Percentiles rank a stretch among this genome's conserved stretches.
These are phyloP conservation scores for Suillus placidus DNA, from an alignment of 768 basidiomycete genomes.

Conservation along the genomic window DNA sequence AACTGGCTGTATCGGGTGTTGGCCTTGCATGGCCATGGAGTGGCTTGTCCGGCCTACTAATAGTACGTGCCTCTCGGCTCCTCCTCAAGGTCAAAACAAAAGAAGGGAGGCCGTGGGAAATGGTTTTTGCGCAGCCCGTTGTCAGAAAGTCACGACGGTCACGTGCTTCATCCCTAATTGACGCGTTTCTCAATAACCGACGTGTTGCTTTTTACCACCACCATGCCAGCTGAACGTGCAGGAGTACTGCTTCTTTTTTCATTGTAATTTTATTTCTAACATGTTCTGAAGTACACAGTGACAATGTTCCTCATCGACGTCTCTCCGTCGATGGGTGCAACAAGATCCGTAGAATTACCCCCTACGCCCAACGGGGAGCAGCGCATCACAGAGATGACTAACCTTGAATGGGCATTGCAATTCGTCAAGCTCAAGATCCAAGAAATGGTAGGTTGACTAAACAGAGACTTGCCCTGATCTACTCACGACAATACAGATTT, in stretches of 20 bases:
- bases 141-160: slow-evolving; percentile 7
- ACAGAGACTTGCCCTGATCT: not conserved
- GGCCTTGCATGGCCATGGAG: slow-evolving; percentile 17
- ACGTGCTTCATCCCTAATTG: slow-evolving; percentile 7
- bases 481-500: slow-evolving; percentile 59
- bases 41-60: slow-evolving; percentile 4
- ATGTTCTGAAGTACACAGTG: slow-evolving; percentile 65
- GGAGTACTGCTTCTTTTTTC: slow-evolving; percentile 55
- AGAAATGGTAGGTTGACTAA: slow-evolving; percentile 60
- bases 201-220: slow-evolving; percentile 21
- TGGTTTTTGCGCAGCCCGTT: not conserved
- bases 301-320: slow-evolving; percentile 90
- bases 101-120: slow-evolving; percentile 1
- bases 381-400: slow-evolving; percentile 62
- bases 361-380: slow-evolving; percentile 53
- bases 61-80: slow-evolving; percentile 5
- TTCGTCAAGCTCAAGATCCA: slow-evolving; percentile 91
- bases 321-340: slow-evolving; percentile 81
- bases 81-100: slow-evolving; percentile 1
- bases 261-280: slow-evolving; percentile 16
- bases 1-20: slow-evolving; percentile 24
- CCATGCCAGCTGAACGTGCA: slow-evolving; percentile 78
- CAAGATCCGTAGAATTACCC: slow-evolving; percentile 57
- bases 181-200: slow-evolving; percentile 4
- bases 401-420: slow-evolving; percentile 81